Evolutionary conservation across 2,329 filamentous ascomycete species (phyloP).

Genomic region (Penicillium psychrosexuale): DNA sequence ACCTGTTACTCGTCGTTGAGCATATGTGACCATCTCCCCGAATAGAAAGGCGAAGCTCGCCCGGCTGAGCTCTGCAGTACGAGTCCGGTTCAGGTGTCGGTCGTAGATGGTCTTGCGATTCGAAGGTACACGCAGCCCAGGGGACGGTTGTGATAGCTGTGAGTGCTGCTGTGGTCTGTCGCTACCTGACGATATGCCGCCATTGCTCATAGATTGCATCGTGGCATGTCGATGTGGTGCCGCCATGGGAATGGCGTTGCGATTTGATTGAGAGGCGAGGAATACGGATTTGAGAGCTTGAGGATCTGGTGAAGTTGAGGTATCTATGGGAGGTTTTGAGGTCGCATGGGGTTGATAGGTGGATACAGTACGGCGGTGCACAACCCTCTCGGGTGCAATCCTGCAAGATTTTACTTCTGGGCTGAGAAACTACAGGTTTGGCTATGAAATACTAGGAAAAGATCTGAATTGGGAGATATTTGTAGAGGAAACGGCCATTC

Average conservation of each 20-base stretch:
- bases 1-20: conserved; percentile 82
- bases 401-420: not conserved
- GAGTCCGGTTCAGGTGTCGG: conserved; percentile 84
- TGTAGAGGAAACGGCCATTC: not conserved
- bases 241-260: conserved; percentile 24
- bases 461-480: not conserved
- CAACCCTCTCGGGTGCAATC: conserved; percentile 19
- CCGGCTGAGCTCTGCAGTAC: conserved; percentile 84
- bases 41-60: conserved; percentile 95
- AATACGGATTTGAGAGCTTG: not conserved
- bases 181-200: conserved; percentile 20
- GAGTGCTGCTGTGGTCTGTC: conserved; percentile 6
- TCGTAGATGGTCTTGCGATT: conserved; percentile 98
- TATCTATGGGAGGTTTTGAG: not conserved
- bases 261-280: not conserved
- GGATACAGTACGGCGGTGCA: conserved; percentile 28
- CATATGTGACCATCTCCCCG: conserved; percentile 93
- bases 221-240: conserved; percentile 31
- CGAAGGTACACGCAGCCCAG: conserved; percentile 76
- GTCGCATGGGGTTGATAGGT: not conserved
- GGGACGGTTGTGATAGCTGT: conserved; percentile 42
- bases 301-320: not conserved
- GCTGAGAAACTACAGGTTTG: not conserved
- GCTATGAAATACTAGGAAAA: not conserved
- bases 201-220: conserved; percentile 34